Conservation (phyloP, 2,329 filamentous ascomycete species). For the Lomentospora prolificans region DNA sequence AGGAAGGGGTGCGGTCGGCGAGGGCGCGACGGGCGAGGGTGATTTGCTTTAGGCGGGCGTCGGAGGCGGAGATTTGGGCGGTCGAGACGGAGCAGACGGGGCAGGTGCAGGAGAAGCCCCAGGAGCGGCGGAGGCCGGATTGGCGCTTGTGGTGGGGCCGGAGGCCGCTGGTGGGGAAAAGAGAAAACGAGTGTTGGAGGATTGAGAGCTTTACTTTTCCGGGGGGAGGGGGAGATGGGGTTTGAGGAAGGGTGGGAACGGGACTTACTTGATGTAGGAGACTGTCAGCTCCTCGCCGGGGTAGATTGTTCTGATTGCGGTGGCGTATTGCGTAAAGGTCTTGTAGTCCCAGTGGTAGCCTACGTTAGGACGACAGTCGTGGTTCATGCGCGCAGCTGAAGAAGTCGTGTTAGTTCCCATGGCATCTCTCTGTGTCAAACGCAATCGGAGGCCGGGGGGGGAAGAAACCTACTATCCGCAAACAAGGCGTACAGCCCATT, state of each 20-base stretch:
- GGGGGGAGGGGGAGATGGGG: not conserved
- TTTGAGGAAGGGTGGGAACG: not conserved
- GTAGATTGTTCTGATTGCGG: constrained; percentile 27
- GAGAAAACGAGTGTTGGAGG: not conserved
- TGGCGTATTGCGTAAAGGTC: constrained; percentile 28
- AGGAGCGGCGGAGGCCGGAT: constrained; percentile 21
- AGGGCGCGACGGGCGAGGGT: constrained; percentile 13
- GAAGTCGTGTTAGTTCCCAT: not conserved
- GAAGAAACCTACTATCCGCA: constrained; percentile 21
- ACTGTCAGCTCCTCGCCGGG: constrained; percentile 33
- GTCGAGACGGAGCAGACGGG: constrained; percentile 22
- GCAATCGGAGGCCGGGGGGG: not conserved
- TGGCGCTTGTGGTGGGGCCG: constrained; percentile 17
- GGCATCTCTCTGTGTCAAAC: not conserved
- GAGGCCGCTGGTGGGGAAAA: constrained; percentile 17
- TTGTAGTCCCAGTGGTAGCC: constrained; percentile 30
- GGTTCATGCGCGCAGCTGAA: constrained; percentile 29
- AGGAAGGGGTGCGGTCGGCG: not conserved
- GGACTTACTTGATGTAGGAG: constrained; percentile 27
- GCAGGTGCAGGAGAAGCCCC: constrained; percentile 33
- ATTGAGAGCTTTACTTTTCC: not conserved
- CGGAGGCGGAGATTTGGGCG: constrained; percentile 21
- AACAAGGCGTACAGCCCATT: constrained; percentile 28
- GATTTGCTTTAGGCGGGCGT: constrained; percentile 28
- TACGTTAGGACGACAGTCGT: constrained; percentile 34